Evolutionary conservation across 495 filamentous ascomycete genomes (phyloP).

Genomic region (Rhypophila decipiens): DNA sequence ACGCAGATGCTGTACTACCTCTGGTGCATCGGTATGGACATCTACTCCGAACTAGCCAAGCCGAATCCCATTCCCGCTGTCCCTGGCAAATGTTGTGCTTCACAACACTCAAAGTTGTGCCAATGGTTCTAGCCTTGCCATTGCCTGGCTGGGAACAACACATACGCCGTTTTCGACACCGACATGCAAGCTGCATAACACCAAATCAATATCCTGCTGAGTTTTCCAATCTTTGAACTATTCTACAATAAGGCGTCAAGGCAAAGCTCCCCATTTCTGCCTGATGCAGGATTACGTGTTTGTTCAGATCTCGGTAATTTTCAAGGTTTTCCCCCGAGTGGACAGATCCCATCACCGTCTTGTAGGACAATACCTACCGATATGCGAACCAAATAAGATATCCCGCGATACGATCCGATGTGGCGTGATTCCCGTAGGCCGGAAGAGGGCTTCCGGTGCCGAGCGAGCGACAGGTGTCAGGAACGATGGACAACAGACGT

Average conservation of each 20-base stretch:
- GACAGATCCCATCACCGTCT: background rate
- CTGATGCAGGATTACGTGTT: background rate
- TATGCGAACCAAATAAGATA: background rate
- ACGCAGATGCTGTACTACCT: background rate
- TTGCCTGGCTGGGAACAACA: background rate
- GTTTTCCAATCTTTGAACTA: background rate
- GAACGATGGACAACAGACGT: too few species aligned
- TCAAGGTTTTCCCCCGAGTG: background rate
- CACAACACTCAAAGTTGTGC: too few species aligned
- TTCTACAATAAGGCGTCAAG: background rate
- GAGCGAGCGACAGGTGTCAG: too few species aligned
- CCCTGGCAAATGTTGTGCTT: background rate
- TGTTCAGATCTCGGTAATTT: background rate
- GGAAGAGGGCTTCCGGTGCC: background rate
- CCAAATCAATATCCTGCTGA: background rate
- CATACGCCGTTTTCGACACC: background rate
- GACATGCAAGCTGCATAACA: background rate
- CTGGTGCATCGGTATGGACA: background rate
- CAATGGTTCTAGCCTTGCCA: background rate
- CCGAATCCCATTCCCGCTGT: background rate
- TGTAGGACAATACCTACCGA: background rate
- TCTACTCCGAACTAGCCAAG: background rate
- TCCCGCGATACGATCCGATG: background rate
- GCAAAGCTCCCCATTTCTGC: too few species aligned
- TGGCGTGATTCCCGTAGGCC: background rate